A percentile compares a stretch with the other conserved stretches of the same genome.
Conservation (phyloP, 768 basidiomycete genomes). For the Grammothele lineata region DNA sequence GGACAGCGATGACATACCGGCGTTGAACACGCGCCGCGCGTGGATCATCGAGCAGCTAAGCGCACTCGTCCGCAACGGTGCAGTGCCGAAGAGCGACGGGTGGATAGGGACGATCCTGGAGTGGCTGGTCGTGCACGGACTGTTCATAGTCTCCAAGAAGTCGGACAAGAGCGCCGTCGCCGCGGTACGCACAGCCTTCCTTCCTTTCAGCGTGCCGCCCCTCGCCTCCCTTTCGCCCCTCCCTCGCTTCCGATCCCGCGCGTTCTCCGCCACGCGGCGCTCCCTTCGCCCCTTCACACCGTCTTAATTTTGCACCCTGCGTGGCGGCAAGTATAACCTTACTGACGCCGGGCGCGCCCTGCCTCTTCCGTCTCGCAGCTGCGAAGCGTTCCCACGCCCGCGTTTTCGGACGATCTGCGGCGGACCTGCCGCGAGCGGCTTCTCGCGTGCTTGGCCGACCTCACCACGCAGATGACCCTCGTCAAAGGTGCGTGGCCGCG, state of each 20-base stretch:
- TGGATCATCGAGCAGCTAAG: conserved; percentile 90
- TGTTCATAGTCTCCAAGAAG: conserved; percentile 74
- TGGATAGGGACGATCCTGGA: conserved; percentile 76
- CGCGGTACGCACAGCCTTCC: conserved; percentile 37
- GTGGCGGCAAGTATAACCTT: no score
- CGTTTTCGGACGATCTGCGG: conserved; percentile 70
- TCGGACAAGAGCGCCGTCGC: conserved; percentile 57
- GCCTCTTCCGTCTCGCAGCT: conserved; percentile 38
- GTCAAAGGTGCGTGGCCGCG: conserved; percentile 45
- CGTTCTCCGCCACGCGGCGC: no score
- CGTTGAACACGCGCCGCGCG: conserved; percentile 51
- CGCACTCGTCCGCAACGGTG: conserved; percentile 71
- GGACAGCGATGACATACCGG: conserved; percentile 30
- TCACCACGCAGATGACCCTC: conserved; percentile 52
- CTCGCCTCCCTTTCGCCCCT: no score
- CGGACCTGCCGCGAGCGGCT: conserved; percentile 65
- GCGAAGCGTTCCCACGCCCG: conserved; percentile 55
- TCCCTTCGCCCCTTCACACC: no score
- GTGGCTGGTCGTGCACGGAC: conserved; percentile 78
- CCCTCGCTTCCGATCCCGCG: no score
- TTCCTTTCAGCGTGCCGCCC: no score
- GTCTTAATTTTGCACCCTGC: no score
- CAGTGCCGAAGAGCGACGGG: conserved; percentile 73
- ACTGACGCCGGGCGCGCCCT: conserved; percentile 5
- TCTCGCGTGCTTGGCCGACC: conserved; percentile 68